Evolutionary conservation across 495 filamentous ascomycete genomes (phyloP).

Genomic region (Cairneyella variabilis): DNA sequence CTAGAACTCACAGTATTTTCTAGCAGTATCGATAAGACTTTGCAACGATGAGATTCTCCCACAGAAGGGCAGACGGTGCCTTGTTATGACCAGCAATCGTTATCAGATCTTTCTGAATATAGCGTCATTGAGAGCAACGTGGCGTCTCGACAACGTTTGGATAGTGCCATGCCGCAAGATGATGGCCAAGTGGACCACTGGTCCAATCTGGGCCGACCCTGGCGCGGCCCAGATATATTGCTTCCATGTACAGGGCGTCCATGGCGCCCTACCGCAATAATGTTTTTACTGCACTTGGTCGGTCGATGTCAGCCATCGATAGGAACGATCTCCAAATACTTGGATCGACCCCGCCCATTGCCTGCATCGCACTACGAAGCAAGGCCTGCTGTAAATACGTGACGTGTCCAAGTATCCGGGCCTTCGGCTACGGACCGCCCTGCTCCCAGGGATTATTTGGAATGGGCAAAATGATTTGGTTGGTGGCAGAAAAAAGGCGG

Average conservation of each 20-base stretch:
- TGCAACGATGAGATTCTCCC: conserved; percentile 4
- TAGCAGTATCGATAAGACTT: conserved; percentile 4
- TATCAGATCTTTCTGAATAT: conserved; percentile 14
- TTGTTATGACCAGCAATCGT: conserved; percentile 14
- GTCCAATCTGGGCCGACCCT: conserved; percentile 1
- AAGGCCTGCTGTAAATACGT: not conserved
- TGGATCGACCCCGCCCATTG: not conserved
- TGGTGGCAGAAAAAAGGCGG: too few species aligned
- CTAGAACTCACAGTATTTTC: conserved; percentile 3
- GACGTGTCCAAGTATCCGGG: conserved; percentile 2
- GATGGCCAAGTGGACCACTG: not conserved
- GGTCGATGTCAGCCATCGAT: conserved; percentile 1
- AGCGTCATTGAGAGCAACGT: conserved; percentile 22
- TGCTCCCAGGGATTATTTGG: too few species aligned
- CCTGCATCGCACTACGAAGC: not conserved
- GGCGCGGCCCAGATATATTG: not conserved
- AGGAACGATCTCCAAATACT: conserved; percentile 6
- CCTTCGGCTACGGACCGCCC: conserved; percentile 6
- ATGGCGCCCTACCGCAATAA: conserved; percentile 28
- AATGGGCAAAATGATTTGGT: too few species aligned
- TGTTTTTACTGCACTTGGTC: not conserved
- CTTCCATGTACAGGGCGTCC: conserved; percentile 17
- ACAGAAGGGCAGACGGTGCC: conserved; percentile 6
- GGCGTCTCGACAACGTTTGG: conserved; percentile 19
- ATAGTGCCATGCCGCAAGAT: conserved; percentile 1